phyloP scores from a whole-genome alignment of 257 asterid genomes.

The Vinca minor region DNA sequence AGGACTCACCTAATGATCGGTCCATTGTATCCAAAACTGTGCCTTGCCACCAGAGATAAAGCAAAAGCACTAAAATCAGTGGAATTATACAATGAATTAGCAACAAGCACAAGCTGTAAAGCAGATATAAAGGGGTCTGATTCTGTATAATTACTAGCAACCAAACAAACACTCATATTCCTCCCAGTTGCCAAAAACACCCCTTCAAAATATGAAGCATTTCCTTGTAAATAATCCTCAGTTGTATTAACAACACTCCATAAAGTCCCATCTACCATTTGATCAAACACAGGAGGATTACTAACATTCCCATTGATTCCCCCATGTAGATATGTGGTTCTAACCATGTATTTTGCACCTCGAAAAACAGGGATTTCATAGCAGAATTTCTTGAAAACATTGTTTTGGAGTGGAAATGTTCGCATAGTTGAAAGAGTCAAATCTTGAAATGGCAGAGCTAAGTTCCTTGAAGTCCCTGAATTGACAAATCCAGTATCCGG shows the following conservation, averaged over 20 bases:
- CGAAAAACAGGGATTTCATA: slow-evolving; percentile 62
- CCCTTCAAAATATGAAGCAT: slow-evolving; percentile 54
- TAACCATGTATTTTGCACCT: slow-evolving; percentile 45
- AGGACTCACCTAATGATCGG: slow-evolving; percentile 49
- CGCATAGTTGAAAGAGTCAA: slow-evolving; percentile 51
- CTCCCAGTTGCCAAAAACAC: slow-evolving; percentile 64
- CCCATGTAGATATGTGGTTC: slow-evolving; percentile 76
- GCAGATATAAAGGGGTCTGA: slow-evolving; percentile 96
- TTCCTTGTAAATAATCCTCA: slow-evolving; percentile 39
- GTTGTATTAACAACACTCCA: slow-evolving; percentile 88
- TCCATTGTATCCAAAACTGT: slow-evolving; percentile 76
- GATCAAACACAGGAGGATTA: slow-evolving; percentile 84
- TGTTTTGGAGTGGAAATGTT: slow-evolving; percentile 49
- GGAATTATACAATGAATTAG: slow-evolving; percentile 70
- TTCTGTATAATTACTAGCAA: slow-evolving; percentile 64
- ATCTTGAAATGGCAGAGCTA: slow-evolving; percentile 19
- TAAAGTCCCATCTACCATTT: slow-evolving; percentile 86
- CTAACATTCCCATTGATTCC: slow-evolving; percentile 48
- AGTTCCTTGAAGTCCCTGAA: slow-evolving; percentile 39
- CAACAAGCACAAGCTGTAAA: slow-evolving; percentile 64
- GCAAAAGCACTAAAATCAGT: slow-evolving; percentile 55
- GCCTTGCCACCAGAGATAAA: slow-evolving; percentile 64
- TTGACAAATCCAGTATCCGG: slow-evolving; percentile 49
- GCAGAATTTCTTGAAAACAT: slow-evolving; percentile 64
- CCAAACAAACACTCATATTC: slow-evolving; percentile 77